Conservation (phyloP, 1,139 yeast species). For the Geotrichum cucujoidarum region DNA sequence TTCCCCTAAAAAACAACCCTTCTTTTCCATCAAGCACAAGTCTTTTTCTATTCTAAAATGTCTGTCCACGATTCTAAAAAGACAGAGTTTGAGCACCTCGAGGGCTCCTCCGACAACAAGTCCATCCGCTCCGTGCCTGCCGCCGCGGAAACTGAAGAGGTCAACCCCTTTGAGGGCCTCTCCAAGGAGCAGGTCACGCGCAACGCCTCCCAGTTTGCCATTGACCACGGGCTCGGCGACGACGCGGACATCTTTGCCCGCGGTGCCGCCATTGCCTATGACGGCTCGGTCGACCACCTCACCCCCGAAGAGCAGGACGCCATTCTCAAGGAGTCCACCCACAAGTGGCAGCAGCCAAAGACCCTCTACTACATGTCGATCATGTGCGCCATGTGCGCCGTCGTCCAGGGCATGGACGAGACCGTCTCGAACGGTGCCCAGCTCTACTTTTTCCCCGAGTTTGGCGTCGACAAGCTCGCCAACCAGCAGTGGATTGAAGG, state of each 20-base stretch:
- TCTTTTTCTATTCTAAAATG: too few relatives aligned
- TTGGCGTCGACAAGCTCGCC: constrained; percentile 34
- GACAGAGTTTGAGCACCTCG: background rate
- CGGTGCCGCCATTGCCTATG: constrained; percentile 74
- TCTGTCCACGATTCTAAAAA: background rate
- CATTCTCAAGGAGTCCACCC: constrained; percentile 49
- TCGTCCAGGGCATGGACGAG: constrained; percentile 92
- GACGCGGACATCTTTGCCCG: constrained; percentile 56
- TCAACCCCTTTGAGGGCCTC: constrained; percentile 58
- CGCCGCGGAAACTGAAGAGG: background rate
- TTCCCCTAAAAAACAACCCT: too few relatives aligned
- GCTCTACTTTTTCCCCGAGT: constrained; percentile 55
- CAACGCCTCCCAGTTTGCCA: constrained; percentile 69
- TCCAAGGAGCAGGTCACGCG: constrained; percentile 60
- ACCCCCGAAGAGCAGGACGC: constrained; percentile 54
- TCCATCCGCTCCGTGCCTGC: background rate
- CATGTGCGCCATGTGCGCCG: constrained; percentile 82
- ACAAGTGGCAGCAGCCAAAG: constrained; percentile 62
- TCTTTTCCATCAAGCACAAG: too few relatives aligned
- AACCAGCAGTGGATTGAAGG: constrained; percentile 68
- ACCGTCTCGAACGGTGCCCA: constrained; percentile 83
- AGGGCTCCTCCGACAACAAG: background rate
- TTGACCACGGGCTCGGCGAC: constrained; percentile 52
- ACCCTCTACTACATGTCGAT: constrained; percentile 60
- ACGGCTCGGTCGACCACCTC: constrained; percentile 58